Conservation (phyloP, 768 basidiomycete genomes). For the Hygrophoropsis aurantiaca region DNA sequence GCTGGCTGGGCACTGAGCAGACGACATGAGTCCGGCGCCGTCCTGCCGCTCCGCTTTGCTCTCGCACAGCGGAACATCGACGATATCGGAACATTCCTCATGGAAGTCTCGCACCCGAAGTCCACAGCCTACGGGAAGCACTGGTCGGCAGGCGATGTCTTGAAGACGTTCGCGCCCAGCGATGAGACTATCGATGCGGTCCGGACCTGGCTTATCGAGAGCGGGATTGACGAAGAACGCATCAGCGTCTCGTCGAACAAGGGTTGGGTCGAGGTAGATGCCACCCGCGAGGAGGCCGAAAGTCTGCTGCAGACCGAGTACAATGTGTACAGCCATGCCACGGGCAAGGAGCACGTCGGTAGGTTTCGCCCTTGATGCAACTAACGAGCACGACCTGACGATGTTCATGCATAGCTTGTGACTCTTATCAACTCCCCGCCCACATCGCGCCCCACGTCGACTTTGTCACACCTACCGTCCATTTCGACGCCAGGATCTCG, state of each 20-base stretch:
- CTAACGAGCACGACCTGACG: not conserved
- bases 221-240: constrained; percentile 22
- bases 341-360: constrained; percentile 29
- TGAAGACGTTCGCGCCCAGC: constrained; percentile 27
- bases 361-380: constrained; percentile 9
- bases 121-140: constrained; percentile 32
- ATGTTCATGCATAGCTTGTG: constrained; percentile 25
- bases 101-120: constrained; percentile 33
- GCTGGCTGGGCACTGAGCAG: constrained; percentile 37
- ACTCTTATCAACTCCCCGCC: constrained; percentile 32
- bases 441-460: constrained; percentile 32
- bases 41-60: constrained; percentile 28
- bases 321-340: constrained; percentile 27
- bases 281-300: constrained; percentile 33
- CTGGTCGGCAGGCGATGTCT: constrained; percentile 27
- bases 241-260: constrained; percentile 18
- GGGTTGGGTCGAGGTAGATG: constrained; percentile 26
- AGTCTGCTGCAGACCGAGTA: constrained; percentile 33
- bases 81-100: constrained; percentile 23
- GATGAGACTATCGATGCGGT: constrained; percentile 24
- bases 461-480: constrained; percentile 31
- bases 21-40: constrained; percentile 30
- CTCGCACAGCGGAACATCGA: constrained; percentile 31
- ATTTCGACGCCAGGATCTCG: constrained; percentile 28
- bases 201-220: constrained; percentile 23